Percentiles rank a stretch among this genome's conserved stretches.
These are phyloP conservation scores for Lachancea dasiensis DNA, from an alignment of 805 yeast genomes.

Conservation along the genomic window DNA sequence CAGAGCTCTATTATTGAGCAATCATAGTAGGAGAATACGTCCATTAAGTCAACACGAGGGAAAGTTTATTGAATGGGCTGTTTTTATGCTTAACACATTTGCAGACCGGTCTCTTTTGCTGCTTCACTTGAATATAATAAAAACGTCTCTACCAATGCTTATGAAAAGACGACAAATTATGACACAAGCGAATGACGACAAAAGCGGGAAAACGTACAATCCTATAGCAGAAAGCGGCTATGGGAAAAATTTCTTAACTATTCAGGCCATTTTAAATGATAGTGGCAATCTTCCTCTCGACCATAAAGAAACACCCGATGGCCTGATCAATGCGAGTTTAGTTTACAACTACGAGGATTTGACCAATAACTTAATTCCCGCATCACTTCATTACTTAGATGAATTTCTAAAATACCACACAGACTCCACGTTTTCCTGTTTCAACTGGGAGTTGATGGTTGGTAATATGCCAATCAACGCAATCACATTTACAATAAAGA, in stretches of 20 bases:
- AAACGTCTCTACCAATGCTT: slow-evolving; percentile 12
- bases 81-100: slow-evolving; percentile 43
- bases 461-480: slow-evolving; percentile 58
- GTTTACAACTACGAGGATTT: slow-evolving; percentile 46
- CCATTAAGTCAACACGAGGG: slow-evolving; percentile 34
- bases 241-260: slow-evolving; percentile 10
- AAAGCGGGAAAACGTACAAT: slow-evolving; percentile 1
- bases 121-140: slow-evolving; percentile 36
- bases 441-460: slow-evolving; percentile 52
- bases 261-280: slow-evolving; percentile 13
- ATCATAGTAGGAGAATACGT: slow-evolving; percentile 12
- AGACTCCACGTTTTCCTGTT: slow-evolving; percentile 42
- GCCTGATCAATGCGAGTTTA: slow-evolving; percentile 1
- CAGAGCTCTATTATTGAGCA: slow-evolving; percentile 39
- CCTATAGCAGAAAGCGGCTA: slow-evolving; percentile 12
- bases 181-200: slow-evolving; percentile 3
- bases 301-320: slow-evolving; percentile 5
- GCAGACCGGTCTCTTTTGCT: slow-evolving; percentile 48
- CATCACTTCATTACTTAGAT: slow-evolving; percentile 49
- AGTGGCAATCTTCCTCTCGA: slow-evolving; percentile 12
- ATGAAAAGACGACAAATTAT: slow-evolving; percentile 9
- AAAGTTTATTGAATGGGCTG: slow-evolving; percentile 43
- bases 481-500: slow-evolving; percentile 45
- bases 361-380: slow-evolving; percentile 48
- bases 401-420: slow-evolving; percentile 49